These are phyloP conservation scores for Mikania micrantha DNA, from an alignment of 129 eudicot genomes.

Conservation along the genomic window DNA sequence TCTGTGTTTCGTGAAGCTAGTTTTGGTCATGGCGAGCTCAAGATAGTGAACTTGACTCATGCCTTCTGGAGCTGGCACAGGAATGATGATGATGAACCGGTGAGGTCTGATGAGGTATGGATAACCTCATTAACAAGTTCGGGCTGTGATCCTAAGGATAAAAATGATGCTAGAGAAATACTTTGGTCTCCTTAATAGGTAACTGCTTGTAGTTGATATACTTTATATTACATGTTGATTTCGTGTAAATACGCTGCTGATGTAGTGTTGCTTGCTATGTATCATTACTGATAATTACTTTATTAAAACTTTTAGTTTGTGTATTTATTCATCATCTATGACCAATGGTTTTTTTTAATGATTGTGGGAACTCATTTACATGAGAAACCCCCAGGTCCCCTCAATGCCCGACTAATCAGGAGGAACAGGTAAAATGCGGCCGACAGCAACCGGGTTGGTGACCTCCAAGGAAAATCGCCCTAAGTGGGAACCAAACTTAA, in stretches of 20 bases:
- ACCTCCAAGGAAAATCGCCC: no score
- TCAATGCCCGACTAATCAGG: no score
- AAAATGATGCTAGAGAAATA: constrained; percentile 34
- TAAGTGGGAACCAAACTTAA: no score
- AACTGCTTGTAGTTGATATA: constrained; percentile 1
- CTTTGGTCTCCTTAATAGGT: constrained; percentile 38
- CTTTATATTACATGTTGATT: constrained; percentile 2
- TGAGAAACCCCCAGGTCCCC: no score
- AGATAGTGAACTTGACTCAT: constrained; percentile 65
- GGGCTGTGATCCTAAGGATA: constrained; percentile 40
- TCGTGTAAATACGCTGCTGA: neutral
- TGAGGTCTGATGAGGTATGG: constrained; percentile 88
- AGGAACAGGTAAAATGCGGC: no score
- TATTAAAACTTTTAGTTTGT: neutral
- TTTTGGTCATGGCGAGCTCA: constrained; percentile 95
- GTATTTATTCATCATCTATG: no score
- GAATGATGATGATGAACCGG: constrained; percentile 94
- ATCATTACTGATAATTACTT: neutral
- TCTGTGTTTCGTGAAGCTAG: constrained; percentile 94
- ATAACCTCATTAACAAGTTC: constrained; percentile 63
- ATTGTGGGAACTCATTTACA: no score
- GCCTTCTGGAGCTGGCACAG: constrained; percentile 98
- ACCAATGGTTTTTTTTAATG: no score
- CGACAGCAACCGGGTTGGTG: no score
- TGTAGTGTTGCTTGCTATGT: neutral